phyloP scores from a whole-genome alignment of 306 rosid species.

The Vigna nakashimae region DNA sequence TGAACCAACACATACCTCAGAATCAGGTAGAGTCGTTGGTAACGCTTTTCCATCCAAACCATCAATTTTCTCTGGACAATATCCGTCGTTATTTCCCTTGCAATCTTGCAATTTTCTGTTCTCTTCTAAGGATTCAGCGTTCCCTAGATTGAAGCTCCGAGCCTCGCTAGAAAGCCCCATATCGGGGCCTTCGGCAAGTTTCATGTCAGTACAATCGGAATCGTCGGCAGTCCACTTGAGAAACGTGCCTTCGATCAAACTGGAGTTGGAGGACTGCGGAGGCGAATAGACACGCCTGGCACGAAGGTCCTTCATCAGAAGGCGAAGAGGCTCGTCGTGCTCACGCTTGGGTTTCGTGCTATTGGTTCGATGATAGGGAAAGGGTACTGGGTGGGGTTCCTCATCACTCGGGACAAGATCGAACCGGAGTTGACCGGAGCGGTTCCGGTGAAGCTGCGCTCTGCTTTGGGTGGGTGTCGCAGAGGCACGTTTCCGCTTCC shows the following conservation, averaged over 20 bases:
- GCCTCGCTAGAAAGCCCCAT: conserved; percentile 34
- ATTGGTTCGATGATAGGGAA: neutral
- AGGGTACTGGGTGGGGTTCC: neutral
- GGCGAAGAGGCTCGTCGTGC: conserved; percentile 5
- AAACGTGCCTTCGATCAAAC: neutral
- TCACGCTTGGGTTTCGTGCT: conserved; percentile 37
- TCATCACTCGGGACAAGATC: neutral
- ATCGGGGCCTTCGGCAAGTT: neutral
- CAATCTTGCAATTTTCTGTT: neutral
- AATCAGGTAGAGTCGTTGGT: conserved; percentile 54
- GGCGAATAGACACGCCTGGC: conserved; percentile 64
- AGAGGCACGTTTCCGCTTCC: conserved; percentile 39
- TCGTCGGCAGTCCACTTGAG: neutral
- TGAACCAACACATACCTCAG: conserved; percentile 19
- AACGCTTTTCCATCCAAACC: conserved; percentile 11
- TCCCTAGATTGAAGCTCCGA: neutral
- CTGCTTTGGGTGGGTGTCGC: conserved; percentile 44
- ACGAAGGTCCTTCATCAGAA: conserved; percentile 72
- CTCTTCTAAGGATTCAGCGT: neutral
- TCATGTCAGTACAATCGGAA: neutral
- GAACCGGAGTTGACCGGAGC: conserved; percentile 37
- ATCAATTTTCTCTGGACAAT: conserved; percentile 6
- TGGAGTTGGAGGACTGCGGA: conserved; percentile 34
- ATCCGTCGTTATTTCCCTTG: neutral
- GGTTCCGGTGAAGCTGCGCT: conserved; percentile 43